Evolutionary conservation across 495 filamentous ascomycete genomes (phyloP).

Genomic region (Jackrogersella minutella): DNA sequence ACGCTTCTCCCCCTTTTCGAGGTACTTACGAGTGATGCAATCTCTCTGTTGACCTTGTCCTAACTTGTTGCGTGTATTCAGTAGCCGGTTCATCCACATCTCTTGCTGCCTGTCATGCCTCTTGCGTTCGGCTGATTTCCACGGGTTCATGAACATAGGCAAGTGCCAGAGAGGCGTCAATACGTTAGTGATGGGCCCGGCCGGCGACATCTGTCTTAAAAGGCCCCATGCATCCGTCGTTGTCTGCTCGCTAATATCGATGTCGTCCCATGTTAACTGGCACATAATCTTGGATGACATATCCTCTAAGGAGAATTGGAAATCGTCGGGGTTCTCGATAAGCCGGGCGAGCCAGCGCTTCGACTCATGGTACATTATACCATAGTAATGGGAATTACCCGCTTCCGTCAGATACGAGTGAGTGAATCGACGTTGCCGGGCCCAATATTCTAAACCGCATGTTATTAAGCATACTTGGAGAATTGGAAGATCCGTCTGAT

Average conservation of each 20-base stretch:
- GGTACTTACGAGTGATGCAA: conserved; percentile 50
- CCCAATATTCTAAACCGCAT: conserved; percentile 47
- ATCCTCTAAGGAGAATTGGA: conserved; percentile 50
- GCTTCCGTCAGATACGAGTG: conserved; percentile 52
- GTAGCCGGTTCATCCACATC: conserved; percentile 50
- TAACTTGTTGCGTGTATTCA: conserved; percentile 35
- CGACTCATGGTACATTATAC: conserved; percentile 50
- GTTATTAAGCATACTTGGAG: conserved; percentile 17
- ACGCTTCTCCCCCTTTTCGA: conserved; percentile 48
- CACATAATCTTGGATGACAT: conserved; percentile 56
- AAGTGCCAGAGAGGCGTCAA: conserved; percentile 53
- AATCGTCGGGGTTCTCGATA: conserved; percentile 49
- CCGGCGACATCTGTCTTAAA: conserved; percentile 53
- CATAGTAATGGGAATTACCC: conserved; percentile 48
- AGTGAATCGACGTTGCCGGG: conserved; percentile 49
- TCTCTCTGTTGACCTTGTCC: conserved; percentile 39
- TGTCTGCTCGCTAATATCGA: conserved; percentile 43
- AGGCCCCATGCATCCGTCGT: conserved; percentile 51
- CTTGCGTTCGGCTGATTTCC: conserved; percentile 51
- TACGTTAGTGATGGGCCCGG: conserved; percentile 55
- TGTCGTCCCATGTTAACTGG: conserved; percentile 51
- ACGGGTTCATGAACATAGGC: conserved; percentile 49
- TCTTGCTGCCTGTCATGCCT: conserved; percentile 52
- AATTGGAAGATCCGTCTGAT: not conserved
- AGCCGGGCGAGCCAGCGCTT: conserved; percentile 52